Percentiles rank a stretch among this genome's conserved stretches.
Evolutionary conservation across 2,329 filamentous ascomycete species (phyloP).

Genomic region (Alternaria angustiovoidea): DNA sequence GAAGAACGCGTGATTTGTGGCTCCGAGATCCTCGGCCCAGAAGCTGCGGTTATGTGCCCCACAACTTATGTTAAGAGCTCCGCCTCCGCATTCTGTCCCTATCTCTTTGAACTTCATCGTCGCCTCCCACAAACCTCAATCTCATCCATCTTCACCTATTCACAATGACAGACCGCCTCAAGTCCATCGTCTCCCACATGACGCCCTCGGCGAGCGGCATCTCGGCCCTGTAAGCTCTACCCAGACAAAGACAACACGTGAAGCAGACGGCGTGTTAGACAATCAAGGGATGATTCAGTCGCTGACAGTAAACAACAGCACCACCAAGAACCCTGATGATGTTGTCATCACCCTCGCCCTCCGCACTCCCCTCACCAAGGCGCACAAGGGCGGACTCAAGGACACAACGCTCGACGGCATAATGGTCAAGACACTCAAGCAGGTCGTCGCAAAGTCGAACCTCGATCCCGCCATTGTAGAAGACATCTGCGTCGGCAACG

Average conservation of each 20-base stretch:
- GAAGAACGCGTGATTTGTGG: slow-evolving; percentile 15
- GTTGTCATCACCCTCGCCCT: slow-evolving; percentile 93
- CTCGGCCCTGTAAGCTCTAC: slow-evolving; percentile 73
- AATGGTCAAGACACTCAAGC: slow-evolving; percentile 80
- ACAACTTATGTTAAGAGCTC: slow-evolving; percentile 26
- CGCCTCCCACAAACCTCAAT: slow-evolving; percentile 7
- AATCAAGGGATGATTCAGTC: neutral
- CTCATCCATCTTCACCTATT: neutral
- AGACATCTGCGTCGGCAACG: slow-evolving; percentile 93
- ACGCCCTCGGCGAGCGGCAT: slow-evolving; percentile 75
- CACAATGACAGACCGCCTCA: slow-evolving; percentile 75
- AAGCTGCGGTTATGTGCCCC: slow-evolving; percentile 13
- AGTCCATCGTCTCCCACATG: slow-evolving; percentile 86
- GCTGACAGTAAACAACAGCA: slow-evolving; percentile 61
- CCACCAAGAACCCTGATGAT: slow-evolving; percentile 92
- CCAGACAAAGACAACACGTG: neutral
- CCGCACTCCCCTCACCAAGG: slow-evolving; percentile 89
- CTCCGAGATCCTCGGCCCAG: slow-evolving; percentile 22
- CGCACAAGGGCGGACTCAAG: slow-evolving; percentile 91
- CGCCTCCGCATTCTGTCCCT: slow-evolving; percentile 24
- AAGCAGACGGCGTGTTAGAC: neutral
- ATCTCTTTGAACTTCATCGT: neutral
- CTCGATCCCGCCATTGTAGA: slow-evolving; percentile 83
- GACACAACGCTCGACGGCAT: slow-evolving; percentile 90
- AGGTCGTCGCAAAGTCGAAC: slow-evolving; percentile 69